Percentiles rank a stretch among this genome's conserved stretches.
phyloP scores from a whole-genome alignment of 225 moss, liverwort and hornwort species.

The Marchantia polymorpha region DNA sequence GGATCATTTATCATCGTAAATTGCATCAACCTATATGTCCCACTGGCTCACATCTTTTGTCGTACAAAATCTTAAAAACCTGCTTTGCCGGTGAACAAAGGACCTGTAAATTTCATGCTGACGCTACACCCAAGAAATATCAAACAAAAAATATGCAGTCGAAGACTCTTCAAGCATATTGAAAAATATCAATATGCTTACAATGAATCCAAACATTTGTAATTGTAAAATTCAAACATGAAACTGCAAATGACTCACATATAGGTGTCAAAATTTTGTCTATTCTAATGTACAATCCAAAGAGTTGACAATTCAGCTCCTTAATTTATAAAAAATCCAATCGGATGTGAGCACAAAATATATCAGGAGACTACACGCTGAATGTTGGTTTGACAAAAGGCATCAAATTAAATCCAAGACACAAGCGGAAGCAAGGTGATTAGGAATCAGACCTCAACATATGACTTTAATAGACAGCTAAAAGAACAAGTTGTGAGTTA shows the following conservation, averaged over 20 bases:
- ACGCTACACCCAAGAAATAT: slow-evolving; percentile 49
- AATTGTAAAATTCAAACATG: no score
- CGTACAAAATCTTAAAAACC: slow-evolving; percentile 59
- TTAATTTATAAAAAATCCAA: not conserved
- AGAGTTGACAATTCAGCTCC: not conserved
- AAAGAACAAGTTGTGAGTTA: no score
- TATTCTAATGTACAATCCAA: not conserved
- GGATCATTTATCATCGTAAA: slow-evolving; percentile 52
- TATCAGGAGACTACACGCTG: not conserved
- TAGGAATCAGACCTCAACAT: slow-evolving; percentile 31
- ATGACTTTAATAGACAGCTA: slow-evolving; percentile 42
- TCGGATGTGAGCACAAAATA: no score
- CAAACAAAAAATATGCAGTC: no score
- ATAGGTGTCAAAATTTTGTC: not conserved
- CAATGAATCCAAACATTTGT: no score
- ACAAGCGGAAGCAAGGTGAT: not conserved
- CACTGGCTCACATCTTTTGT: slow-evolving; percentile 55
- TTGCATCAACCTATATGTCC: slow-evolving; percentile 73
- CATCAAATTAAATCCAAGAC: no score
- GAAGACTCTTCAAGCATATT: no score
- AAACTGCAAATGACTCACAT: not conserved
- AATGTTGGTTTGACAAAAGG: not conserved
- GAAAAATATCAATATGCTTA: no score
- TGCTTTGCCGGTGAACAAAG: slow-evolving; percentile 74
- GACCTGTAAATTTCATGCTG: slow-evolving; percentile 79